These are phyloP conservation scores for Vanderwaltozyma tropicalis DNA, from an alignment of 805 yeast species.

Conservation along the genomic window DNA sequence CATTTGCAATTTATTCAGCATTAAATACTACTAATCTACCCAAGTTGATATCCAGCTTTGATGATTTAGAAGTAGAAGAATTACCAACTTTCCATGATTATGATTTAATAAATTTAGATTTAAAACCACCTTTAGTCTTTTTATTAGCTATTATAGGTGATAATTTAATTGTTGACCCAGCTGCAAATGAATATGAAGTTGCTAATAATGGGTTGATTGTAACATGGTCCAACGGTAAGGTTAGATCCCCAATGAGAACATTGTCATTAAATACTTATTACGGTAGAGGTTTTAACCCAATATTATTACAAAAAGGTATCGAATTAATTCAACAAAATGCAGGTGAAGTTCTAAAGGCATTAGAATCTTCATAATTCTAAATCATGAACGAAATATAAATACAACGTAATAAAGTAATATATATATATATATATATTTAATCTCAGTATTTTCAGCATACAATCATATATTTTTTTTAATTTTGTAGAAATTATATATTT, in stretches of 20 bases:
- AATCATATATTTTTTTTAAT: too few relatives aligned
- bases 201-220: conserved; percentile 73
- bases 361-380: conserved; percentile 31
- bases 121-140: conserved; percentile 58
- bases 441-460: too few relatives aligned
- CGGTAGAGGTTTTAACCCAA: conserved; percentile 46
- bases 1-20: conserved; percentile 75
- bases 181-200: conserved; percentile 79
- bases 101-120: conserved; percentile 50
- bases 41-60: conserved; percentile 53
- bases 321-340: conserved; percentile 51
- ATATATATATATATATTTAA: not conserved
- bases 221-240: conserved; percentile 58
- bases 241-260: conserved; percentile 64
- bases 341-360: conserved; percentile 47
- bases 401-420: not conserved
- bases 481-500: not conserved
- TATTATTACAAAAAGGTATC: conserved; percentile 42
- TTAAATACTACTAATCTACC: conserved; percentile 72
- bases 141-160: conserved; percentile 66
- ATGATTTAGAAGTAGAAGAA: conserved; percentile 64
- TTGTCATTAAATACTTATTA: conserved; percentile 43
- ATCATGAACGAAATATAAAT: not conserved
- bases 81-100: conserved; percentile 88
- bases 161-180: conserved; percentile 68